phyloP scores from a whole-genome alignment of 345 rosid genomes.

The Carallia pectinifolia region DNA sequence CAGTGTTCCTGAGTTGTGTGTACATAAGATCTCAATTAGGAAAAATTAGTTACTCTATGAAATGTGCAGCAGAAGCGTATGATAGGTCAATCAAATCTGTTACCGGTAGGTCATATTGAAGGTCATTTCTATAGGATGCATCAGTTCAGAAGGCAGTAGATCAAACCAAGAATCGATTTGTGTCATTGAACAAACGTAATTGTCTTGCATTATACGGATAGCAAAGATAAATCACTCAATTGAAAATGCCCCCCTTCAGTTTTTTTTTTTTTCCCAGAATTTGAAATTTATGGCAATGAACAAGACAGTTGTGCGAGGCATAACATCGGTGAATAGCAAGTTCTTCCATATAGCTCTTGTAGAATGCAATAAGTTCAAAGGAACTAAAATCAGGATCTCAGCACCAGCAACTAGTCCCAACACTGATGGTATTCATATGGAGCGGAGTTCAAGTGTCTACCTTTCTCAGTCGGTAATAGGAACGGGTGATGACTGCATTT shows the following conservation, averaged over 20 bases:
- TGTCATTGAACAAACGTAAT: background rate
- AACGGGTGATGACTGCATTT: conserved; percentile 33
- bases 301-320: conserved; percentile 6
- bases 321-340: conserved; percentile 61
- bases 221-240: background rate
- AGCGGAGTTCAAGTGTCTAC: conserved; percentile 25
- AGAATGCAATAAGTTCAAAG: conserved; percentile 50
- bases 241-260: too few species aligned
- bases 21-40: too few species aligned
- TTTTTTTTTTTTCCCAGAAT: conserved; percentile 28
- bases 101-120: too few species aligned
- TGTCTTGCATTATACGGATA: background rate
- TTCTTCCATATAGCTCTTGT: conserved; percentile 62
- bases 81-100: too few species aligned
- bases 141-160: too few species aligned
- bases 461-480: conserved; percentile 15
- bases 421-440: conserved; percentile 51
- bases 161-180: background rate
- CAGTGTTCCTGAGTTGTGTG: too few species aligned
- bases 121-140: too few species aligned
- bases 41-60: too few species aligned
- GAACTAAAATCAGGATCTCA: conserved; percentile 27
- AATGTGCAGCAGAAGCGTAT: too few species aligned
- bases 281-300: conserved; percentile 39
- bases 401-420: conserved; percentile 47